Conservation (phyloP, 176 grass and related monocot genomes). For the Eragrostis nindensis region DNA sequence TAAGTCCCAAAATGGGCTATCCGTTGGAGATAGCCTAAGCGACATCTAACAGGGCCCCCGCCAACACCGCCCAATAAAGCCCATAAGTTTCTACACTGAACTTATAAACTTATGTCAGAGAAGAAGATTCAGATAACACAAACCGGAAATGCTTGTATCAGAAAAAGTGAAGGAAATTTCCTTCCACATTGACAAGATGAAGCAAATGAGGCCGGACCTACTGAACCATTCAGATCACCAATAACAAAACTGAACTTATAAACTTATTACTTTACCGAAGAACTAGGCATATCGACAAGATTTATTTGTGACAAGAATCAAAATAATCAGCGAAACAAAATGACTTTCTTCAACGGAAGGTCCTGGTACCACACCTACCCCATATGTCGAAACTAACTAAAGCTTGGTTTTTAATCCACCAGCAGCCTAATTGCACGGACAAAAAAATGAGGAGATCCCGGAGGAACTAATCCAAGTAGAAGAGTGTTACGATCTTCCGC, state of each 20-base stretch:
- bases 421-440: conserved; percentile 42
- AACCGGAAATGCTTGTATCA: neutral
- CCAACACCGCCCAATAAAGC: no score
- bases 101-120: no score
- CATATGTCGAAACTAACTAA: conserved; percentile 42
- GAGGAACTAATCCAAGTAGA: conserved; percentile 88
- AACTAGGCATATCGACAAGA: conserved; percentile 49
- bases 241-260: neutral
- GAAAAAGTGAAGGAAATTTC: neutral
- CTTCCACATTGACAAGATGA: neutral
- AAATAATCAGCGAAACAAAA: conserved; percentile 58
- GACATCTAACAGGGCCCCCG: no score
- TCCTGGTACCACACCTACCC: conserved; percentile 37
- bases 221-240: neutral
- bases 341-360: conserved; percentile 34
- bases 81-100: no score
- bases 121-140: neutral
- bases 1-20: no score
- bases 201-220: neutral
- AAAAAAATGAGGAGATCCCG: conserved; percentile 35
- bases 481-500: conserved; percentile 95
- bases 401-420: conserved; percentile 19
- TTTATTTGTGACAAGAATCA: conserved; percentile 57
- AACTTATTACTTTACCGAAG: conserved; percentile 27
- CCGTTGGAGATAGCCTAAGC: no score